These are phyloP conservation scores for Boletus rex-veris DNA, from an alignment of 768 basidiomycete species.

Conservation along the genomic window DNA sequence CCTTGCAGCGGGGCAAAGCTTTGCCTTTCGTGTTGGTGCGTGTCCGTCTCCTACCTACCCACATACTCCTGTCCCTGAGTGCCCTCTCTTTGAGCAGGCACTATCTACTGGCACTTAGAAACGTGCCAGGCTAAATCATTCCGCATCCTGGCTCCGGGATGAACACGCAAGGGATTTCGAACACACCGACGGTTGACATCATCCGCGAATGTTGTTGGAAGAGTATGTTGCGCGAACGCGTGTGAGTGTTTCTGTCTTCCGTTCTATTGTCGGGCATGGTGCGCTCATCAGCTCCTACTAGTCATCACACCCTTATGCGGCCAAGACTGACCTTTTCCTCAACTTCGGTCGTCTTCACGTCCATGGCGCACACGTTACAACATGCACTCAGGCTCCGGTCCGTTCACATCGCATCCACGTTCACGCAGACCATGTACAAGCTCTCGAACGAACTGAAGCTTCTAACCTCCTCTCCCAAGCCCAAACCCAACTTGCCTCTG, in stretches of 20 bases:
- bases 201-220: constrained; percentile 60
- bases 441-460: not conserved
- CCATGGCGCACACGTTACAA: constrained; percentile 42
- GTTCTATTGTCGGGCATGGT: constrained; percentile 46
- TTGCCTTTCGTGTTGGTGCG: too few relatives aligned
- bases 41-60: too few relatives aligned
- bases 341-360: constrained; percentile 44
- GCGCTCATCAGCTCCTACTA: not conserved
- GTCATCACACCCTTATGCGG: too few relatives aligned
- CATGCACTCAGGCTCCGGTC: constrained; percentile 54
- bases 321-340: constrained; percentile 36
- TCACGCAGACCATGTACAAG: constrained; percentile 34
- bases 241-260: constrained; percentile 37
- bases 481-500: constrained; percentile 38
- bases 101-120: too few relatives aligned
- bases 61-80: too few relatives aligned
- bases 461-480: constrained; percentile 41
- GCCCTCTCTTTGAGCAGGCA: too few relatives aligned
- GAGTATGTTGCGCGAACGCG: constrained; percentile 55
- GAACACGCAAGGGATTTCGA: constrained; percentile 67
- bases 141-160: constrained; percentile 53
- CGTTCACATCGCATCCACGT: constrained; percentile 38
- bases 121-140: too few relatives aligned
- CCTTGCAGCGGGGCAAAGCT: too few relatives aligned
- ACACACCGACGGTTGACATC: constrained; percentile 59